phyloP scores from a whole-genome alignment of 2,329 filamentous ascomycete genomes.

The Botrytis fabae region DNA sequence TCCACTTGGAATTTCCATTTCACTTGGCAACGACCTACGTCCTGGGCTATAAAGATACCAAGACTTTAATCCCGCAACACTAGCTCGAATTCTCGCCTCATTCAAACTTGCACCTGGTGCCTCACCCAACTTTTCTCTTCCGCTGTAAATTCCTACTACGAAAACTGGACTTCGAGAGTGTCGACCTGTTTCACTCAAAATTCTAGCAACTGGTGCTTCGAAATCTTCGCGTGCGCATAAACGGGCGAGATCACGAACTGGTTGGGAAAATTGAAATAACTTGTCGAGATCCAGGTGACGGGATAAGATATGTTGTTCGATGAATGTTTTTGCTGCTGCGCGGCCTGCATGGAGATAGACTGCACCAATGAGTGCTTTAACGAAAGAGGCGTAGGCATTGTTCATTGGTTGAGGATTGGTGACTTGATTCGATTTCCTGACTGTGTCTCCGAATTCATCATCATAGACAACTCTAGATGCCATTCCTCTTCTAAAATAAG shows the following conservation, averaged over 20 bases:
- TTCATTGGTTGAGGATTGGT: conserved; percentile 37
- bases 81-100: conserved; percentile 74
- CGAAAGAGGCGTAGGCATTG: conserved; percentile 70
- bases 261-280: conserved; percentile 82
- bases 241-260: conserved; percentile 77
- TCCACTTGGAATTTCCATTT: conserved; percentile 50
- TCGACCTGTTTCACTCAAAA: conserved; percentile 89
- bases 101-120: conserved; percentile 77
- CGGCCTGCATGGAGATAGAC: conserved; percentile 84
- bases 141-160: conserved; percentile 91
- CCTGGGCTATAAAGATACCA: conserved; percentile 94
- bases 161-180: conserved; percentile 83
- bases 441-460: conserved; percentile 78
- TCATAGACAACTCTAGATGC: conserved; percentile 78
- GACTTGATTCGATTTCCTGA: conserved; percentile 37
- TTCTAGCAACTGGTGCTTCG: conserved; percentile 78
- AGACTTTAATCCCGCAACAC: conserved; percentile 81
- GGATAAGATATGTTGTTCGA: conserved; percentile 79
- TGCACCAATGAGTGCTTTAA: conserved; percentile 79
- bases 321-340: conserved; percentile 76
- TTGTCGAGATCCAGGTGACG: conserved; percentile 72
- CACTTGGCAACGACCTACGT: conserved; percentile 34
- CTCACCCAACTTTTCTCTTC: conserved; percentile 87
- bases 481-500: conserved; percentile 65
- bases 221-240: conserved; percentile 90